Evolutionary conservation across 176 grass and related monocot genomes (phyloP).

Genomic region (Hordeum marinum): DNA sequence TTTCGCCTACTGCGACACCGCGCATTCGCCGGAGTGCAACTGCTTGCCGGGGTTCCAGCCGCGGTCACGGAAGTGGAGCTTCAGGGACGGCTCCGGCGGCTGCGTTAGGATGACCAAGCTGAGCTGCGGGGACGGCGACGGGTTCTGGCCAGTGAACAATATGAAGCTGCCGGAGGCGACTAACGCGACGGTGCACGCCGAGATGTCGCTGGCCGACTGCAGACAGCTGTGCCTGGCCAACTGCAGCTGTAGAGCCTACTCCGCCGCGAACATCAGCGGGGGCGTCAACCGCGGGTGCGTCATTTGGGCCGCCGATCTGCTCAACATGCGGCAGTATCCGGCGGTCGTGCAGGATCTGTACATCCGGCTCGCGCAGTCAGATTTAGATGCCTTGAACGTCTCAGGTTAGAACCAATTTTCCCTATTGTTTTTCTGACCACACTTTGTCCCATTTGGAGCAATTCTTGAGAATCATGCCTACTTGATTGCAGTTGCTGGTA

Average conservation of each 20-base stretch:
- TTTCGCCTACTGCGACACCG: too few species aligned
- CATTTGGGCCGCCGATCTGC: constrained; percentile 47
- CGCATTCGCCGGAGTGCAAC: too few species aligned
- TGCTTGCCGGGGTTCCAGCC: constrained; percentile 43
- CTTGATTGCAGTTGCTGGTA: constrained; percentile 37
- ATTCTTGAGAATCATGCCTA: background rate
- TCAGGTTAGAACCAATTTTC: constrained; percentile 4
- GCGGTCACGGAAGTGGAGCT: constrained; percentile 30
- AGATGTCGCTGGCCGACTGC: constrained; percentile 28
- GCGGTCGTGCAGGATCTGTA: constrained; percentile 31
- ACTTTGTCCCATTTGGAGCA: background rate
- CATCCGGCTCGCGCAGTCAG: constrained; percentile 49
- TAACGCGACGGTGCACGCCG: constrained; percentile 36
- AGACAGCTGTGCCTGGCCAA: constrained; percentile 25
- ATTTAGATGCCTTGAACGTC: constrained; percentile 37
- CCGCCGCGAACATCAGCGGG: constrained; percentile 25
- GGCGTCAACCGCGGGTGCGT: constrained; percentile 29
- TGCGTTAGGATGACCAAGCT: constrained; percentile 31
- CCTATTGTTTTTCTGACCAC: too few species aligned
- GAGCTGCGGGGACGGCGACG: constrained; percentile 35
- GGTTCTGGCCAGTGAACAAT: constrained; percentile 31
- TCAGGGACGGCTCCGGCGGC: constrained; percentile 25
- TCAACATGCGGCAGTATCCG: constrained; percentile 38
- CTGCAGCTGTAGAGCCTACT: constrained; percentile 53
- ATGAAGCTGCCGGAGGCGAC: constrained; percentile 52